Evolutionary conservation across 2,329 filamentous ascomycete genomes (phyloP), one percentile per base, ranked within the genome.

Genomic region (Whalleya microplaca): DNA sequence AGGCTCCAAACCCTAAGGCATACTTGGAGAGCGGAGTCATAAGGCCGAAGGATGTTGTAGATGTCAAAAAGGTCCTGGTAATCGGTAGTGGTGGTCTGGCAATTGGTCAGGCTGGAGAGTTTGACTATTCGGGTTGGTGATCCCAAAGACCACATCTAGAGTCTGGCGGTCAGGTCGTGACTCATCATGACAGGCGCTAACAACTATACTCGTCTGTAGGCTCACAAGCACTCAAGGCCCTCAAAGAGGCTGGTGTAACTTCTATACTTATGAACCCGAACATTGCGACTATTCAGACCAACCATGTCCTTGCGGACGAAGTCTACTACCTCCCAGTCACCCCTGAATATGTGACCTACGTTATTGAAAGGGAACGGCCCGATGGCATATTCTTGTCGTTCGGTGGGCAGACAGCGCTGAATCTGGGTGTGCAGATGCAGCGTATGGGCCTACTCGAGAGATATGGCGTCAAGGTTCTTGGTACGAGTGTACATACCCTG

Each of bases 301-400:
- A 96, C 75, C 94, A 98, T 82, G 88, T 89, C 70, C 89, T 98
- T 72, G 92, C 92, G 71, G 94, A 98, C 73, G 93, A 98, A 79
- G 90, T 98, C 71, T 98, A 98, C 83, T 98, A 97, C 78, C 88
- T 98, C 40, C 95, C 95, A 54, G 93, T 99, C 69, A 99, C 95
- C 18, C 90, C 94, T 63, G 94, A 98, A 83, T 99, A 98, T 78
- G 93, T 97, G 72, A 90, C 90, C 70, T 94, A 98, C 76, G 94
- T 99, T 61, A 98, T 99, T 73, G 92, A 98, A 81, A 89, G 90
- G 71, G 95, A 98, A 79, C 86, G 88, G 73, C 95, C 95, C 42
- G 95, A 99, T 80, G 95, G 94, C 69, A 96, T 99, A 75, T 95
- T 98, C 80, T 84, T 98, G 68, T 95, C 92, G 49, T 99, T 98